Base-by-base conservation (phyloP, 371 early-diverging fungal species). In the Blakeslea trispora region DNA sequence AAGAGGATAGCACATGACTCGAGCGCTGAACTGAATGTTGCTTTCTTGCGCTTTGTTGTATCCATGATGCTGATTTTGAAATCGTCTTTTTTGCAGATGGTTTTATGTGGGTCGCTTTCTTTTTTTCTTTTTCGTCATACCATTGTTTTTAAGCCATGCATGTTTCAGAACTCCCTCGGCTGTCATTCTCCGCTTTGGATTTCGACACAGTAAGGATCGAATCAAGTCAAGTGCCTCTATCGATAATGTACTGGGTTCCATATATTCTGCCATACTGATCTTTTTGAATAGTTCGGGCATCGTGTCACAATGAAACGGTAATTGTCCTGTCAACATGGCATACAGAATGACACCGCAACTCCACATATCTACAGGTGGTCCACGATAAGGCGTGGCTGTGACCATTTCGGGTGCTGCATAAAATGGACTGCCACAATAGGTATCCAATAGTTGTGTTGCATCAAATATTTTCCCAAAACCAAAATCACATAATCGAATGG, bases 391-490 rank as follows among this genome's bases (percentile, higher is more conserved):
- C 8, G 85, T 82, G 7, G 87, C 87, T 10, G 81, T 77, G 15
- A 91, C 86, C 78, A 91, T 84, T 65, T 89, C 89, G 1, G 94
- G 94, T 7, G 93, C 93, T 13, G 94, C 94, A 64, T 93, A 95
- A 64, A 92, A 92, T 1, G 92, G 87, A 35, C 91, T 91, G 0
- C 97, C 98, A 59, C 98, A 98, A 67, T 94, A 97, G 0, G 97
- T 98, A 44, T 89, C 86, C 44, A 97, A 74, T 52, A 87, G 77
- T 52, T 88, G 81, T 50, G 89, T 83, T 47, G 83, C 84, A 56
- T 91, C 84, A 70, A 87, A 94, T 17, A 90, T 82, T 35, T 61
- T 59, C 66, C 91, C 91, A 71, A 98, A 94, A 4, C 98, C 99
- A 80, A 95, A 98, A 74, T 98, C 99, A 47, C 95, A 95, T 14